Evolutionary conservation across 2,329 filamentous ascomycete species (phyloP), one percentile per base, ranked within the genome.

Genomic region (Hypoxylon sp.): DNA sequence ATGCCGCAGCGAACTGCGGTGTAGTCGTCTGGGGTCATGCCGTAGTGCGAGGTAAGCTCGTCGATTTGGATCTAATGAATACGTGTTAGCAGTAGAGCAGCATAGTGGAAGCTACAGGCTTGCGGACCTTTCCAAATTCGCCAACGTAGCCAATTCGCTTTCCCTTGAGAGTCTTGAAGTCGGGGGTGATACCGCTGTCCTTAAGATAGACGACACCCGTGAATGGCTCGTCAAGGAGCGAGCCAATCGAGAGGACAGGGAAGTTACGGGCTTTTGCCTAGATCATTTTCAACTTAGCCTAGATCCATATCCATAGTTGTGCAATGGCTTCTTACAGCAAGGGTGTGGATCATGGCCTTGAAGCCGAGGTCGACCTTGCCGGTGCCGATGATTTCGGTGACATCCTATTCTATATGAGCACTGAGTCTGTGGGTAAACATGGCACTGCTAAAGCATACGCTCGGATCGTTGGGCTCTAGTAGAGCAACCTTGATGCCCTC

Each of bases 321-420:
- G 6, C 9, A 2, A 14, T 11, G 7, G 3, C 7, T 11, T 78
- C 83, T 68, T 80, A 90, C 89, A 61, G 91, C 91, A 65, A 94
- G 86, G 7, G 91, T 93, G 76, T 94, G 91, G 72, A 94, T 94
- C 91, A 94, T 93, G 71, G 91, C 91, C 80, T 93, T 94, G 86
- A 92, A 93, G 48, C 91, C 91, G 75, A 93, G 87, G 76, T 93
- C 91, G 53, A 93, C 89, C 76, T 93, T 93, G 67, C 89, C 89
- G 60, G 86, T 89, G 65, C 91, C 91, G 71, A 94, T 92, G 78
- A 94, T 93, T 78, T 93, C 91, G 68, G 91, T 94, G 69, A 94
- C 91, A 83, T 94, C 91, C 86, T 90, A 17, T 0, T 28, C 1
- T 28, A 4, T 11, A 49, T 75, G 43, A 75, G 68, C n/a, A 51